phyloP scores from a whole-genome alignment of 208 protist genomes.

The Kentomonas sorsogonicus region DNA sequence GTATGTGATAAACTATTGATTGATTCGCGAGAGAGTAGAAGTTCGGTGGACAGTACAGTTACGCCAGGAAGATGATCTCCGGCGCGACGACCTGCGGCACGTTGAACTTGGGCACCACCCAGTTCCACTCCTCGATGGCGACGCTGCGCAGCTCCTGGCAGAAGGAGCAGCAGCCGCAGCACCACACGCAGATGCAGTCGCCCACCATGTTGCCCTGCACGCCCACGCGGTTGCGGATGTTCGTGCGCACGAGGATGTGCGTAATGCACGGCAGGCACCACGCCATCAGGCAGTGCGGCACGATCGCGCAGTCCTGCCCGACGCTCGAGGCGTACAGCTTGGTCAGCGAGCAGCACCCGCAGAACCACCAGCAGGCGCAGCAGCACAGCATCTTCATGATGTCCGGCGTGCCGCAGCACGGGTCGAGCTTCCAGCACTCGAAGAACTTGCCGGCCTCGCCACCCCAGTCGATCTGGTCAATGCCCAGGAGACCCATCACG shows the following conservation, averaged over 20 bases:
- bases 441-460: conserved; percentile 51
- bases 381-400: conserved; percentile 29
- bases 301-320: conserved; percentile 41
- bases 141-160: conserved; percentile 55
- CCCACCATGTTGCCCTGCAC: conserved; percentile 51
- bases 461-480: conserved; percentile 52
- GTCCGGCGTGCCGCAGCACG: conserved; percentile 57
- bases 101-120: conserved; percentile 25
- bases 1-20: no score
- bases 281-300: conserved; percentile 44
- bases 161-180: conserved; percentile 44
- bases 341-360: conserved; percentile 31
- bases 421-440: conserved; percentile 54
- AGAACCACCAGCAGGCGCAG: conserved; percentile 40
- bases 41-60: neutral
- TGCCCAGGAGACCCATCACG: no score
- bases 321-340: conserved; percentile 54
- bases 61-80: conserved; percentile 27
- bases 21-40: no score
- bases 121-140: conserved; percentile 31
- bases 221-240: conserved; percentile 42
- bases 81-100: conserved; percentile 16
- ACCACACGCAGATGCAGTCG: conserved; percentile 52
- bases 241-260: conserved; percentile 38
- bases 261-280: conserved; percentile 31